Conservation (phyloP, 2,329 filamentous ascomycete genomes). For the Penicillium sp. region DNA sequence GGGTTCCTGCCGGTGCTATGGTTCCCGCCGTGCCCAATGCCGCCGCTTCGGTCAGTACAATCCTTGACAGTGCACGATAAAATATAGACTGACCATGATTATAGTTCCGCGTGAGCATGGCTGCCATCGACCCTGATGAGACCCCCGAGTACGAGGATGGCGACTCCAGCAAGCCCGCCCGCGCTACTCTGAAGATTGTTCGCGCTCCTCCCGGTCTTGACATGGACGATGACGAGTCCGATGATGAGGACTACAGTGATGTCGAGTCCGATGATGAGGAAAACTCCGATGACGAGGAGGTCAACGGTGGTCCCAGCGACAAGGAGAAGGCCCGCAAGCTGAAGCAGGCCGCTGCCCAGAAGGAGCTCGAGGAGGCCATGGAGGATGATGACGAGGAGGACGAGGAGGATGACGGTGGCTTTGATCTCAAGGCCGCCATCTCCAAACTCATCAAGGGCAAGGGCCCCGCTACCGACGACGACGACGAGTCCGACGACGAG, state of each 20-base stretch:
- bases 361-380: slow-evolving; percentile 70
- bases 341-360: slow-evolving; percentile 70
- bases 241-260: slow-evolving; percentile 52
- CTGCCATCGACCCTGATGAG: slow-evolving; percentile 88
- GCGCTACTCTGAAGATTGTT: slow-evolving; percentile 88
- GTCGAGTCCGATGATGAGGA: slow-evolving; percentile 45
- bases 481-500: slow-evolving; percentile 59
- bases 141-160: slow-evolving; percentile 64
- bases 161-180: slow-evolving; percentile 62
- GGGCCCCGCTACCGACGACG: slow-evolving; percentile 66
- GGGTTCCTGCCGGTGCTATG: slow-evolving; percentile 80
- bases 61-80: not conserved
- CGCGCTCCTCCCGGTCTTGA: slow-evolving; percentile 64
- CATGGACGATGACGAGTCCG: slow-evolving; percentile 48
- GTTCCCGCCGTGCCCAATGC: slow-evolving; percentile 76
- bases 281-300: slow-evolving; percentile 66
- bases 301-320: slow-evolving; percentile 88
- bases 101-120: slow-evolving; percentile 97
- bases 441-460: slow-evolving; percentile 64
- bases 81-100: slow-evolving; percentile 5
- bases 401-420: slow-evolving; percentile 63
- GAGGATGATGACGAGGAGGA: slow-evolving; percentile 57
- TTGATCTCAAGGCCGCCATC: slow-evolving; percentile 48
- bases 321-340: slow-evolving; percentile 86
- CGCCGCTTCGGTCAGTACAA: slow-evolving; percentile 72